Evolutionary conservation across 805 yeast genomes (phyloP).

Genomic region (Myxozyma melibiosi): DNA sequence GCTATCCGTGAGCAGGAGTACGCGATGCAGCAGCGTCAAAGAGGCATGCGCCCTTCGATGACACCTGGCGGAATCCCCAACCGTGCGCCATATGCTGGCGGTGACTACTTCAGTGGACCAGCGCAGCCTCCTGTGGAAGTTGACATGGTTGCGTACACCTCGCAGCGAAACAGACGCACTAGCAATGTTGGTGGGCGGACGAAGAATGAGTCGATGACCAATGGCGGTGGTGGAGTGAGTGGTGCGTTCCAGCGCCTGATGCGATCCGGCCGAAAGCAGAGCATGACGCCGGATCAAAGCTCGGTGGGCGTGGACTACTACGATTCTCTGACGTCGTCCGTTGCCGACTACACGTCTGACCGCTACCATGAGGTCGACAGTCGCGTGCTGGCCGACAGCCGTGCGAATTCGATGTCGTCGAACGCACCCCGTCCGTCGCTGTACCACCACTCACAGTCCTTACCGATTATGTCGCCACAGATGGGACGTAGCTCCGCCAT

Average conservation of each 20-base stretch:
- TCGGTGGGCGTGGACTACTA: slow-evolving; percentile 18
- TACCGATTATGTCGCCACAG: slow-evolving; percentile 6
- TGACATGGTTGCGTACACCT: slow-evolving; percentile 29
- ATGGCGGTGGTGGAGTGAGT: slow-evolving; percentile 1
- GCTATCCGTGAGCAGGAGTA: slow-evolving; percentile 24
- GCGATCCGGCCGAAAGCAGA: slow-evolving; percentile 10
- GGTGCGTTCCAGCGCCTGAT: not conserved
- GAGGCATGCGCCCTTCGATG: not conserved
- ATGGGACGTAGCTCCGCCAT: slow-evolving; percentile 2
- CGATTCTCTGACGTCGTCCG: slow-evolving; percentile 25
- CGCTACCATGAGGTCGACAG: slow-evolving; percentile 28
- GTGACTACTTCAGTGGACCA: slow-evolving; percentile 15
- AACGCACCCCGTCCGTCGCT: slow-evolving; percentile 21
- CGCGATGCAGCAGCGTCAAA: slow-evolving; percentile 12
- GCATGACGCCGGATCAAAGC: not conserved
- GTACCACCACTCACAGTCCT: slow-evolving; percentile 9
- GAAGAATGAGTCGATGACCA: not conserved
- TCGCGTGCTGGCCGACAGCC: slow-evolving; percentile 27
- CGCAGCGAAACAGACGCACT: slow-evolving; percentile 26
- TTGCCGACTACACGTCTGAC: slow-evolving; percentile 29
- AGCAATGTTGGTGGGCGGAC: slow-evolving; percentile 4
- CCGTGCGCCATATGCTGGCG: too few species aligned
- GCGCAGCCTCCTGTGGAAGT: slow-evolving; percentile 15
- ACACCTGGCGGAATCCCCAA: too few species aligned
- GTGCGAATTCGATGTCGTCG: slow-evolving; percentile 29